These are phyloP conservation scores for Senecio squalidus DNA, from an alignment of 140 eudicot species.

Conservation along the genomic window DNA sequence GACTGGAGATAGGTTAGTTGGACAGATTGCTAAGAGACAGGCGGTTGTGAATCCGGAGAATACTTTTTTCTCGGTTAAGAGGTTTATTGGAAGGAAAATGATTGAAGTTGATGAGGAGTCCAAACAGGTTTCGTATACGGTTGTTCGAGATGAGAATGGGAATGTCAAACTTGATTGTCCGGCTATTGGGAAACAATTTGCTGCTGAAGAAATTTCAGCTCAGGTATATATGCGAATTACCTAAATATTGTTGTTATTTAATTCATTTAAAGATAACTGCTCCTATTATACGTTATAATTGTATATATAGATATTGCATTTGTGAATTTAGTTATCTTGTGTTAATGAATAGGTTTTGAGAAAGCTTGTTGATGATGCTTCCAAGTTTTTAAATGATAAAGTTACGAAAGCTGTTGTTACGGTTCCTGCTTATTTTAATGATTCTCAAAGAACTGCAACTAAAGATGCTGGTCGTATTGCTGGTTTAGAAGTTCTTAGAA, in stretches of 20 bases:
- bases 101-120: conserved; percentile 82
- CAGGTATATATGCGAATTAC: conserved; percentile 35
- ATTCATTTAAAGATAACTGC: no score
- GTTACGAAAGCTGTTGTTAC: conserved; percentile 29
- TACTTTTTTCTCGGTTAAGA: conserved; percentile 77
- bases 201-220: conserved; percentile 84
- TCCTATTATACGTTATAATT: no score
- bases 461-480: conserved; percentile 95
- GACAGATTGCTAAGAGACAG: conserved; percentile 85
- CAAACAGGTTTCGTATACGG: conserved; percentile 75
- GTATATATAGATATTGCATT: no score
- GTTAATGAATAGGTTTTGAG: conserved; percentile 52
- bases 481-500: conserved; percentile 85
- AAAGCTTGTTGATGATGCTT: conserved; percentile 94
- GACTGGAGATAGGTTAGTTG: conserved; percentile 72
- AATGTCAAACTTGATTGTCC: conserved; percentile 89
- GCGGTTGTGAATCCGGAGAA: conserved; percentile 89
- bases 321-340: neutral
- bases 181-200: conserved; percentile 80
- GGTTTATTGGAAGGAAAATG: conserved; percentile 92
- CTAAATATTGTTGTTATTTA: no score
- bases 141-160: conserved; percentile 76
- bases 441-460: conserved; percentile 34
- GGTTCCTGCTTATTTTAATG: no score
- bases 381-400: conserved; percentile 76